Evolutionary conservation across 2,329 filamentous ascomycete species (phyloP), one percentile per base, ranked within the genome.

Genomic region (Nannizziopsis barbatae): DNA sequence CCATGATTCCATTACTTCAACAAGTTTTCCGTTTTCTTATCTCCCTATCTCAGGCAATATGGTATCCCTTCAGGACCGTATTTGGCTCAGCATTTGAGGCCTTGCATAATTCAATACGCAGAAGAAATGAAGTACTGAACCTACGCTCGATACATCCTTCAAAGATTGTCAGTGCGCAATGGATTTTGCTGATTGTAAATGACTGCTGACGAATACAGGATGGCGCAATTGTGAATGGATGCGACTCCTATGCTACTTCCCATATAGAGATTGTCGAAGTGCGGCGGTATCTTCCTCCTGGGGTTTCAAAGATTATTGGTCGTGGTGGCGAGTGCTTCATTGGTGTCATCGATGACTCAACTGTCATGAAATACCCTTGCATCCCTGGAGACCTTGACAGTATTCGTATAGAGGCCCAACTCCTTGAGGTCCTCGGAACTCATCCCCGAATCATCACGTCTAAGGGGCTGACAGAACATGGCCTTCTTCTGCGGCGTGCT

Each of bases 311-410:
- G 22, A 44, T 44, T n/a, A 44, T 44, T 15, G 22, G 42, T 33
- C 42, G 30, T n/a, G 27, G 42, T 5, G 27, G 42, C 15, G 22
- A 5, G 11, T 15, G 10, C 22, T 44, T 31, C 22, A 44, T 44
- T 18, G 42, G 42, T n/a, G 12, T 31, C 10, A 33, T 44, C 22
- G 27, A 44, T 18, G 42, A 44, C 15, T 44, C 27, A 33, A 44
- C 42, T 14, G 42, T 44, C 32, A 8, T 44, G 10, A 44, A 44
- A 32, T 44, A 44, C 42, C 42, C 27, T 9, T 44, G 20, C 17
- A 44, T 44, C n/a, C 42, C 42, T 33, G 42, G 42, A 3, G 22
- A 44, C 27, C 14, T 18, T 44, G 42, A 44, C n/a, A 15, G 42
- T 11, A 44, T 44, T 33, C 6, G 32, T 20, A 11, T 45, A 38